Percentiles rank a stretch among this genome's conserved stretches.
phyloP scores from a whole-genome alignment of 2,329 filamentous ascomycete genomes.

The Setomelanomma holmii region DNA sequence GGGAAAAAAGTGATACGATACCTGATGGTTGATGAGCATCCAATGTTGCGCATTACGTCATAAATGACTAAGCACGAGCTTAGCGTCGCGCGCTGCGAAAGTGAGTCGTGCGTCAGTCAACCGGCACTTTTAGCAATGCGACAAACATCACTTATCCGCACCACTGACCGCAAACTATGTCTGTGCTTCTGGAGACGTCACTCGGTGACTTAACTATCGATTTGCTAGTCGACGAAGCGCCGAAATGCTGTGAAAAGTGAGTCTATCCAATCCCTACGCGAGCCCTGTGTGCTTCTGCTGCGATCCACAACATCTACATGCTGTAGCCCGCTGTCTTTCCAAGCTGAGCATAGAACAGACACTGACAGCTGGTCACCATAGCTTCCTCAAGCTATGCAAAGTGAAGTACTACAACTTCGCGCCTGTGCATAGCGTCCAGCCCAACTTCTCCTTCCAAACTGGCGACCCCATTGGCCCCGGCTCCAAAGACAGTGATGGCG shows the following conservation, averaged over 20 bases:
- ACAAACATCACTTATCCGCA: slow-evolving; percentile 22
- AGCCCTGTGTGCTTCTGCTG: slow-evolving; percentile 23
- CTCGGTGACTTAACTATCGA: slow-evolving; percentile 95
- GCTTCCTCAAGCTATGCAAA: slow-evolving; percentile 98
- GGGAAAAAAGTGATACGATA: not conserved
- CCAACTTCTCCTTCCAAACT: slow-evolving; percentile 94
- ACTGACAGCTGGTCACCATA: slow-evolving; percentile 62
- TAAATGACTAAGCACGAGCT: slow-evolving; percentile 25
- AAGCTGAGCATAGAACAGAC: slow-evolving; percentile 61
- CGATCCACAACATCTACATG: slow-evolving; percentile 25
- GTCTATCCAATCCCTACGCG: slow-evolving; percentile 47
- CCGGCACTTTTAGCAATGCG: slow-evolving; percentile 28
- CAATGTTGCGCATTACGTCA: slow-evolving; percentile 11
- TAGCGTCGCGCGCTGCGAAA: slow-evolving; percentile 4
- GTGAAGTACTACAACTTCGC: slow-evolving; percentile 99
- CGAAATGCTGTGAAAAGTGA: slow-evolving; percentile 94
- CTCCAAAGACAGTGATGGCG: slow-evolving; percentile 85
- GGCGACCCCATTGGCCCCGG: slow-evolving; percentile 91
- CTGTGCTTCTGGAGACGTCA: slow-evolving; percentile 90
- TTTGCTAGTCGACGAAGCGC: slow-evolving; percentile 85
- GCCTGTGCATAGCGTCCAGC: slow-evolving; percentile 89
- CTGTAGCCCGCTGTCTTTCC: slow-evolving; percentile 35
- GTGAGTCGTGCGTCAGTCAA: slow-evolving; percentile 8
- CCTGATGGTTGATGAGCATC: not conserved
- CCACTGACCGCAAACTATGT: slow-evolving; percentile 65